Evolutionary conservation across 495 filamentous ascomycete species (phyloP), one percentile per base, ranked within the genome.

Genomic region (Trichocladium antarcticum): DNA sequence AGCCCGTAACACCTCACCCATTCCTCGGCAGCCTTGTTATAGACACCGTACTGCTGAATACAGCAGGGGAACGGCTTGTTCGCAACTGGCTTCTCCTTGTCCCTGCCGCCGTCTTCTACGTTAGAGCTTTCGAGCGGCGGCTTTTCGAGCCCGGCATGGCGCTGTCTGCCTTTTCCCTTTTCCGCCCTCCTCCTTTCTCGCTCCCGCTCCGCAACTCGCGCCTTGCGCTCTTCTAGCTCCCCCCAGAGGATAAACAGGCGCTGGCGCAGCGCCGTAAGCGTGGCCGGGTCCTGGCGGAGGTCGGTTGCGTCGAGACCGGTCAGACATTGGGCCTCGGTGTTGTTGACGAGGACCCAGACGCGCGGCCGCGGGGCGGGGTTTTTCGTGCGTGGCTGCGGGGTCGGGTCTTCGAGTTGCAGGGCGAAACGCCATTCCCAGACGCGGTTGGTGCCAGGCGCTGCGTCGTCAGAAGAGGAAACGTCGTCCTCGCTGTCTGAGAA

Each of bases 161-260:
- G 49, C 39, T 14, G 14, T 35, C 12, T 21, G 43, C 21, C 39
- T 51, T 39, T 27, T 29, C 11, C 10, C 39, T 21, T 31, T 34
- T 20, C 12, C 21, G 2, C 12, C 55, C 40, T 27, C n/a, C n/a
- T n/a, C n/a, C n/a, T 50, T 39, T 20, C 21, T 40, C 14, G 16
- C 40, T 45, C 41, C 28, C 35, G 22, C 20, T 16, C 43, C 14
- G 48, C 31, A 32, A 24, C 60, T 28, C 35, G 40, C 20, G 21
- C 50, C 57, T 84, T 86, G 38, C 58, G 51, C 59, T 94, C 87
- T 61, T 87, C 82, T 6, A 96, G 75, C 50, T 93, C 74, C 3
- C 90, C 90, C 89, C 90, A 97, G 7, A 97, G 72, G 27, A 77
- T 68, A 62, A 81, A 89, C 14, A 95, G 74, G 57, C 80, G 81